Conservation (phyloP, 2,329 filamentous ascomycete genomes). For the Exophiala alcalophila region DNA sequence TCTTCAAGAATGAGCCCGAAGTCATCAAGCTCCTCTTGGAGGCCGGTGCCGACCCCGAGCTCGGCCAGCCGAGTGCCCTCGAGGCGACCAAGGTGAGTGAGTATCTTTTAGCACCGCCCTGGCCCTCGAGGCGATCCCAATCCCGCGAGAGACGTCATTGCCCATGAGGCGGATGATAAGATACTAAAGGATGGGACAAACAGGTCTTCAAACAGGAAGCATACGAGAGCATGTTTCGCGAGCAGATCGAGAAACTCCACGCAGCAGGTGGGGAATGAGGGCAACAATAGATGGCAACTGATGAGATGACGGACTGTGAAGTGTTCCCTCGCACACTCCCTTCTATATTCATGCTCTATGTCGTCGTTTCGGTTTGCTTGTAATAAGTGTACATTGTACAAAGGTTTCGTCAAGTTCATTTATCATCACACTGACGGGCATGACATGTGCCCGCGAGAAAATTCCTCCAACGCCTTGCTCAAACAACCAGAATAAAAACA, state of each 20-base stretch:
- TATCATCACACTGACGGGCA: no score
- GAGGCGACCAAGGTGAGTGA: conserved; percentile 25
- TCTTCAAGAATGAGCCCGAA: conserved; percentile 67
- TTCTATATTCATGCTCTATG: no score
- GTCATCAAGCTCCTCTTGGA: conserved; percentile 57
- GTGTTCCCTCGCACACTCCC: background rate
- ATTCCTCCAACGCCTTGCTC: conserved; percentile 26
- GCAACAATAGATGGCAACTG: conserved; percentile 16
- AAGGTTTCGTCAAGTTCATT: no score
- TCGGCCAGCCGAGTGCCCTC: conserved; percentile 29
- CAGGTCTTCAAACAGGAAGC: conserved; percentile 30
- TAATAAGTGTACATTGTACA: no score
- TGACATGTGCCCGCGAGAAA: background rate
- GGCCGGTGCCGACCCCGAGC: conserved; percentile 30
- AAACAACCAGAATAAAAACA: conserved; percentile 2
- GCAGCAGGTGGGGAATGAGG: background rate
- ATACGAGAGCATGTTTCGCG: conserved; percentile 25
- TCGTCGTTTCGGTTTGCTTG: no score
- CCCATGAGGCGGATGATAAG: no score
- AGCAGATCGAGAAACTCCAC: conserved; percentile 27
- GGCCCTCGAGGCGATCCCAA: background rate
- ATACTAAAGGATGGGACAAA: background rate
- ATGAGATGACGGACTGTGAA: background rate
- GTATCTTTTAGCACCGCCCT: background rate
- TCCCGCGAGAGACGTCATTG: no score